These are phyloP conservation scores for Penicillium digitatum DNA, from an alignment of 2,329 filamentous ascomycete genomes.

Conservation along the genomic window DNA sequence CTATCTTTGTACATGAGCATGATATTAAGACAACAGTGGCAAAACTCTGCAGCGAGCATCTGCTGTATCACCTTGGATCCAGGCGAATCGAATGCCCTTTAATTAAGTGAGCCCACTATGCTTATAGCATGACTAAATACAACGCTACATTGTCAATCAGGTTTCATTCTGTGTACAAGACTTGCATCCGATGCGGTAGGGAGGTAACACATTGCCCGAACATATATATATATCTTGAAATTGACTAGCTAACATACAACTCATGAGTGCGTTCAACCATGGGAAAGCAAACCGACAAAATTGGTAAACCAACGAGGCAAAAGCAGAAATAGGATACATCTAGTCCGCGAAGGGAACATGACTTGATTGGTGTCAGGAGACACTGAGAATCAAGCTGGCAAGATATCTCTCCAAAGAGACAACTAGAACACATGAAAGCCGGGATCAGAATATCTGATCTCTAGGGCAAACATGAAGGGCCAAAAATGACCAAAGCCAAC, in stretches of 20 bases:
- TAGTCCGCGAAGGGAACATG: background rate
- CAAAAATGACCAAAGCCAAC: background rate
- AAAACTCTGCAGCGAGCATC: background rate
- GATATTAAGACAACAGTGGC: background rate
- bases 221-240: slow-evolving; percentile 5
- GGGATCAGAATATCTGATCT: background rate
- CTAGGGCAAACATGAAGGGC: background rate
- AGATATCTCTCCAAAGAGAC: background rate
- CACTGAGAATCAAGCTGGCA: background rate
- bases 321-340: slow-evolving; percentile 38
- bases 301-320: slow-evolving; percentile 34
- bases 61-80: background rate
- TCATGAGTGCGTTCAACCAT: slow-evolving; percentile 21
- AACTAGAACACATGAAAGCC: background rate
- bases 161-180: background rate
- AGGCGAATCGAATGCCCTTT: background rate
- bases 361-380: background rate
- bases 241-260: slow-evolving; percentile 20
- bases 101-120: too few species aligned
- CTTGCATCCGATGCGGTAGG: background rate
- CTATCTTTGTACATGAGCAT: background rate
- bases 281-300: slow-evolving; percentile 9
- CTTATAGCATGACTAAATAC: background rate
- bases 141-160: background rate
- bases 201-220: background rate